Evolutionary conservation across 306 rosid species (phyloP).

Genomic region (Coriaria nepalensis): DNA sequence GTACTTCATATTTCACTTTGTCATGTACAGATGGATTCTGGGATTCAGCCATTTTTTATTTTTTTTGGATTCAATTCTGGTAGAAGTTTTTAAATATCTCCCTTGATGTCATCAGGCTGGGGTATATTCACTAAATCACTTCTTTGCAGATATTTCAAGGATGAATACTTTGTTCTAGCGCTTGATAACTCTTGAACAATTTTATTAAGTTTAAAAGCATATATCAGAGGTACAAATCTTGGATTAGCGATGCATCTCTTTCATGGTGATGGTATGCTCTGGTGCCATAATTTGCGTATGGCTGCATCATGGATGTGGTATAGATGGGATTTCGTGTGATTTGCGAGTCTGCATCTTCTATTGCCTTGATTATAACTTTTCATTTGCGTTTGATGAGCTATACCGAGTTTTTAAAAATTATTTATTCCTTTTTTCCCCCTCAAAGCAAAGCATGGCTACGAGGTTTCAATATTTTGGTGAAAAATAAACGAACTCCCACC

Average conservation of each 20-base stretch:
- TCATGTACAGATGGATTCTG: too few relatives aligned
- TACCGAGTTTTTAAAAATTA: too few relatives aligned
- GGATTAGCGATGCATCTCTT: conserved; percentile 16
- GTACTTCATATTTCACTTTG: too few relatives aligned
- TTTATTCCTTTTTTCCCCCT: too few relatives aligned
- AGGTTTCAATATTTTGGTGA: too few relatives aligned
- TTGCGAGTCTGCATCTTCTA: conserved; percentile 1
- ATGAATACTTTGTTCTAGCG: conserved; percentile 11
- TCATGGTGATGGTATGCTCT: conserved; percentile 15
- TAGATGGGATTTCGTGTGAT: conserved; percentile 12
- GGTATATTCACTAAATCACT: background rate
- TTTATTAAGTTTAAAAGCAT: conserved; percentile 1
- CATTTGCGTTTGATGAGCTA: conserved; percentile 4
- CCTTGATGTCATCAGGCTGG: conserved; percentile 3
- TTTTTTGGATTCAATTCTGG: background rate
- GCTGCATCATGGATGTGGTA: conserved; percentile 27
- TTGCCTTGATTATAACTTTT: too few relatives aligned
- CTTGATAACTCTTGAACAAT: conserved; percentile 9
- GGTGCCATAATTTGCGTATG: conserved; percentile 23
- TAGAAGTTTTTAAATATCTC: conserved; percentile 3
- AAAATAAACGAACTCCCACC: too few relatives aligned
- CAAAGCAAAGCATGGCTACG: too few relatives aligned
- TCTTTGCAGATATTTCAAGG: conserved; percentile 15
- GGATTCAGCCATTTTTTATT: too few relatives aligned
- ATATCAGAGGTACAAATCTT: conserved; percentile 15